phyloP scores from a whole-genome alignment of 208 protist species.

The Wallacemonas collosoma region DNA sequence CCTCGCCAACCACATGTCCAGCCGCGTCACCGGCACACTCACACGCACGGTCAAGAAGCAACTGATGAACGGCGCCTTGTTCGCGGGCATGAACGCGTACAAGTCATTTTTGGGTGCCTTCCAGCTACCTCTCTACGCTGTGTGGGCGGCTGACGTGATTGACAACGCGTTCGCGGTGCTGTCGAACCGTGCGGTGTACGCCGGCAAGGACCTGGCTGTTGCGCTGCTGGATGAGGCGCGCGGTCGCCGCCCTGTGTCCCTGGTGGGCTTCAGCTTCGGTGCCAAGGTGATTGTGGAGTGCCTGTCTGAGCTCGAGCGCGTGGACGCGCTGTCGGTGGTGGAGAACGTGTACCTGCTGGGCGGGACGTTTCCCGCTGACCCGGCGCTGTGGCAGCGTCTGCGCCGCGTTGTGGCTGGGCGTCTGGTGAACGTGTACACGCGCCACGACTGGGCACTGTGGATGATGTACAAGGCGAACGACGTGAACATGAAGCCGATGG shows the following conservation, averaged over 20 bases:
- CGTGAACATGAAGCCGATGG: constrained; percentile 72
- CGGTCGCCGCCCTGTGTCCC: constrained; percentile 81
- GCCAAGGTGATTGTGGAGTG: constrained; percentile 82
- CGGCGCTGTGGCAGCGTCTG: constrained; percentile 54
- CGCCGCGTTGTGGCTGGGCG: constrained; percentile 81
- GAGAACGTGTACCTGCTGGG: constrained; percentile 90
- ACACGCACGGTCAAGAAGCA: constrained; percentile 47
- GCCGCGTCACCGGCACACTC: constrained; percentile 36
- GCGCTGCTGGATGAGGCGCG: constrained; percentile 61
- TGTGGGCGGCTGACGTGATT: constrained; percentile 81
- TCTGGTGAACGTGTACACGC: constrained; percentile 88
- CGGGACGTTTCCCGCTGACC: constrained; percentile 53
- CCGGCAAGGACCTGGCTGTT: constrained; percentile 78
- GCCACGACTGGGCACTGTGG: constrained; percentile 82
- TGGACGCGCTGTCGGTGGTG: constrained; percentile 64
- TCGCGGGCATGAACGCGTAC: constrained; percentile 70
- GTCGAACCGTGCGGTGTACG: constrained; percentile 67
- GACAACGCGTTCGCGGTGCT: constrained; percentile 85
- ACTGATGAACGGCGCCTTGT: constrained; percentile 59
- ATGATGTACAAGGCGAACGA: constrained; percentile 80
- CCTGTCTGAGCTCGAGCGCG: constrained; percentile 62
- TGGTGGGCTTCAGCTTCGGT: constrained; percentile 90
- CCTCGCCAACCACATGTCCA: constrained; percentile 45
- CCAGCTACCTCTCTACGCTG: constrained; percentile 69
- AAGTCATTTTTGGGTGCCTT: constrained; percentile 66